A percentile compares a stretch with the other conserved stretches of the same genome.
phyloP scores from a whole-genome alignment of 2,329 filamentous ascomycete species.

The Trichophyton verrucosum region DNA sequence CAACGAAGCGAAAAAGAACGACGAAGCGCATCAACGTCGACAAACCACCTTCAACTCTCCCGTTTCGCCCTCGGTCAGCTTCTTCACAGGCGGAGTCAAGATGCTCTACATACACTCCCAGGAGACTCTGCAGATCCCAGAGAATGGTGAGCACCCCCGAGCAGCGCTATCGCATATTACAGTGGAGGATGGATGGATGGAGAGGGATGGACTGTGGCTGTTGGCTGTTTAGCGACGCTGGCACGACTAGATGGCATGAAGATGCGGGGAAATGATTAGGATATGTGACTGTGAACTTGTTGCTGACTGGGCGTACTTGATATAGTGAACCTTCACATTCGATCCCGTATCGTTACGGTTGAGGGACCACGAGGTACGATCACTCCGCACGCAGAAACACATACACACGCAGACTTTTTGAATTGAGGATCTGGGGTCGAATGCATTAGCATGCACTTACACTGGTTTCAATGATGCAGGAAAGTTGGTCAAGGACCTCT shows the following conservation, averaged over 20 bases:
- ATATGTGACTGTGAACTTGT: not conserved
- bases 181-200: not conserved
- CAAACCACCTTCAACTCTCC: conserved; percentile 11
- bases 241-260: not conserved
- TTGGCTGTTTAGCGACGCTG: too few relatives aligned
- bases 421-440: not conserved
- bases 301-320: conserved; percentile 18
- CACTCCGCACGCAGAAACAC: not conserved
- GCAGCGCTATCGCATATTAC: not conserved
- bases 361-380: conserved; percentile 80
- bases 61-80: conserved; percentile 28
- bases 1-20: not conserved
- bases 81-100: conserved; percentile 47
- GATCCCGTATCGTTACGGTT: conserved; percentile 90
- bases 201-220: too few relatives aligned
- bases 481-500: conserved; percentile 94
- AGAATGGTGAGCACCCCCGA: conserved; percentile 65
- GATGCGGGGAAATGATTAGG: not conserved
- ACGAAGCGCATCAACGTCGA: conserved; percentile 15
- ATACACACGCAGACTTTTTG: not conserved
- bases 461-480: conserved; percentile 39
- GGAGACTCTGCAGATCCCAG: conserved; percentile 89
- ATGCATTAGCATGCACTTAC: not conserved
- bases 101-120: conserved; percentile 99
- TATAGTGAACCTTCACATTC: conserved; percentile 94